Percentiles rank a stretch among this genome's conserved stretches.
phyloP scores from a whole-genome alignment of 305 asterid species.

The Solanum hybrid region DNA sequence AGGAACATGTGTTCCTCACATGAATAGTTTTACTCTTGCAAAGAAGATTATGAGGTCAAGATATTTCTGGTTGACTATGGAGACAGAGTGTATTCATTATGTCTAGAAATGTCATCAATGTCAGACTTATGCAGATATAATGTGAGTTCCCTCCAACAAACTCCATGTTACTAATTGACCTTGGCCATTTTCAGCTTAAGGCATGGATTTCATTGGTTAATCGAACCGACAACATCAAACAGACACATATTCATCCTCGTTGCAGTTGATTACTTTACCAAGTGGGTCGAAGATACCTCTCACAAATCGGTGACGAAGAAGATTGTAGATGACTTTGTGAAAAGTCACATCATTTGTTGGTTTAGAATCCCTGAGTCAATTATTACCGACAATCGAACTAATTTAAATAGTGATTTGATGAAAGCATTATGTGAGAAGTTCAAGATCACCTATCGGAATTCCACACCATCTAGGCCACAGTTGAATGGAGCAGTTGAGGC shows the following conservation, averaged over 20 bases:
- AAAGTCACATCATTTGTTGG: no score
- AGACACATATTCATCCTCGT: not conserved
- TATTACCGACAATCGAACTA: not conserved
- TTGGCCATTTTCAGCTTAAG: not conserved
- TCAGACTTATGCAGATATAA: no score
- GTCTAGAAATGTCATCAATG: not conserved
- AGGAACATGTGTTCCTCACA: not conserved
- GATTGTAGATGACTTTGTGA: not conserved
- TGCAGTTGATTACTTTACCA: not conserved
- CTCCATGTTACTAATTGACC: not conserved
- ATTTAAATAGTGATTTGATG: not conserved
- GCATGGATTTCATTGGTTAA: not conserved
- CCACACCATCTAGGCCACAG: not conserved
- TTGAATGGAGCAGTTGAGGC: not conserved
- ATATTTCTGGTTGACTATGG: not conserved
- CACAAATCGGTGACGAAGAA: no score
- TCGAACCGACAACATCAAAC: not conserved
- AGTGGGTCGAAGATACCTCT: no score
- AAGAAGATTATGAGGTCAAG: not conserved
- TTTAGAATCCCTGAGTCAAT: not conserved
- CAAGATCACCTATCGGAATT: not conserved
- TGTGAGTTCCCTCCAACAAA: not conserved
- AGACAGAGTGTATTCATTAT: not conserved
- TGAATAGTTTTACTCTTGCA: not conserved
- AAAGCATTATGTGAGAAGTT: not conserved